Conservation (phyloP, 1,284 basidiomycete species). For the Rhodotorula sp. region DNA sequence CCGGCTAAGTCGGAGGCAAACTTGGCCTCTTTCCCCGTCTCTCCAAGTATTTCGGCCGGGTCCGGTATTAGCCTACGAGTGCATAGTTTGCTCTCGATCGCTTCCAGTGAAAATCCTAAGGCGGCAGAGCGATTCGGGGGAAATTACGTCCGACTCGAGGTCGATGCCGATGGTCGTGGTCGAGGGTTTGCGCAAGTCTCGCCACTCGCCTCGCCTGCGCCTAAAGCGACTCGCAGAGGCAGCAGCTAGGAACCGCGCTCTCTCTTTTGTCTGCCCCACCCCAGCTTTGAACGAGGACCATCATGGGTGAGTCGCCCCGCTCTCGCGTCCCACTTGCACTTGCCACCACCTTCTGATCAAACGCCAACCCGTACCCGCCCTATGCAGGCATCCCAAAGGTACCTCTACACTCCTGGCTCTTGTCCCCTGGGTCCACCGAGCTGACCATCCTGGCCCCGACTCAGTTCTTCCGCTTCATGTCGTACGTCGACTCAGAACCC, state of each 20-base stretch:
- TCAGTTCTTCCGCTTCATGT: slow-evolving; percentile 44
- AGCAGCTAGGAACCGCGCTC: background rate
- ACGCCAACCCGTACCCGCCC: background rate
- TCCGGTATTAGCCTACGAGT: too few species aligned
- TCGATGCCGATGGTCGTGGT: too few species aligned
- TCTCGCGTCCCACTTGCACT: background rate
- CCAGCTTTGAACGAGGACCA: background rate
- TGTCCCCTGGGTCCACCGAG: background rate
- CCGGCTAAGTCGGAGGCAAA: background rate
- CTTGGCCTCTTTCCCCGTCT: too few species aligned
- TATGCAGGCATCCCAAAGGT: slow-evolving; percentile 41
- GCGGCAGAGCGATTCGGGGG: too few species aligned
- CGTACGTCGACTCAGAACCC: slow-evolving; percentile 17
- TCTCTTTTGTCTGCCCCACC: background rate
- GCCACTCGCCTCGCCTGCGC: too few species aligned
- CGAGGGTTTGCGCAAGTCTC: too few species aligned
- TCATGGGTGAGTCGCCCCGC: slow-evolving; percentile 22
- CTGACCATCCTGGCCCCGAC: background rate
- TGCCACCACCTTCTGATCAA: background rate
- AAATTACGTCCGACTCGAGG: too few species aligned
- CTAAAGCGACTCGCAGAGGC: too few species aligned
- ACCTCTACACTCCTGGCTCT: background rate
- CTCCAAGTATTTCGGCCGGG: too few species aligned
- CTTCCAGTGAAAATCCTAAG: too few species aligned
- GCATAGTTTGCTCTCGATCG: too few species aligned